phyloP scores from a whole-genome alignment of 805 yeast genomes.

The Wickerhamiella musiphila region DNA sequence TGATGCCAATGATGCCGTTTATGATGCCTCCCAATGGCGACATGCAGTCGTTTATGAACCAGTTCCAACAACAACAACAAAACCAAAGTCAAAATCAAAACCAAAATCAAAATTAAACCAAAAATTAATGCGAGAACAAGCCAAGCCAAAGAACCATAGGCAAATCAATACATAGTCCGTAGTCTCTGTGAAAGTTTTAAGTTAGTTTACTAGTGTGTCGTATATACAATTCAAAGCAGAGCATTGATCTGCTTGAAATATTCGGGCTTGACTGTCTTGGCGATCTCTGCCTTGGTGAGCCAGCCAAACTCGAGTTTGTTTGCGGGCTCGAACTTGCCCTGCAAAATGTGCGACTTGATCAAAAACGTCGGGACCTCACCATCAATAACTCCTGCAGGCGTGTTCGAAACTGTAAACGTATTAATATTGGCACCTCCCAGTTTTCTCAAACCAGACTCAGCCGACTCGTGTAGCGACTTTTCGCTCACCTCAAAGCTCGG shows the following conservation, averaged over 20 bases:
- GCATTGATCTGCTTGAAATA: slow-evolving; percentile 28
- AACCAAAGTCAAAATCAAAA: slow-evolving; percentile 6
- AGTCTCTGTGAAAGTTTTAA: not conserved
- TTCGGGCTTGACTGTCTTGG: slow-evolving; percentile 30
- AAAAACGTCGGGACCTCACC: slow-evolving; percentile 39
- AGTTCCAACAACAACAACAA: slow-evolving; percentile 14
- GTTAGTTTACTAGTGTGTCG: not conserved
- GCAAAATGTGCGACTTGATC: slow-evolving; percentile 73
- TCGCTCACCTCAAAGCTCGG: slow-evolving; percentile 51
- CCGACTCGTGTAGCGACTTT: slow-evolving; percentile 39
- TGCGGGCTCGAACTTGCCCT: slow-evolving; percentile 56
- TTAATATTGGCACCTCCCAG: slow-evolving; percentile 64
- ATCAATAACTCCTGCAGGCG: slow-evolving; percentile 60
- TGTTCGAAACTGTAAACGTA: slow-evolving; percentile 80
- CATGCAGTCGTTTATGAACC: slow-evolving; percentile 12
- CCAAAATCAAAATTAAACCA: slow-evolving; percentile 1
- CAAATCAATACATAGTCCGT: not conserved
- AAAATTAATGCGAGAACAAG: no score
- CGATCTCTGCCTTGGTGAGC: slow-evolving; percentile 70
- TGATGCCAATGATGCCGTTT: slow-evolving; percentile 16
- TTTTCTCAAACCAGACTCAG: slow-evolving; percentile 52
- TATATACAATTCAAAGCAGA: slow-evolving; percentile 8
- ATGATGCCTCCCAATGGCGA: slow-evolving; percentile 16
- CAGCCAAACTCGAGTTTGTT: slow-evolving; percentile 46
- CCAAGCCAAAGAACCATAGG: no score